phyloP scores from a whole-genome alignment of 2,329 filamentous ascomycete genomes.

The Plectosphaerella plurivora region DNA sequence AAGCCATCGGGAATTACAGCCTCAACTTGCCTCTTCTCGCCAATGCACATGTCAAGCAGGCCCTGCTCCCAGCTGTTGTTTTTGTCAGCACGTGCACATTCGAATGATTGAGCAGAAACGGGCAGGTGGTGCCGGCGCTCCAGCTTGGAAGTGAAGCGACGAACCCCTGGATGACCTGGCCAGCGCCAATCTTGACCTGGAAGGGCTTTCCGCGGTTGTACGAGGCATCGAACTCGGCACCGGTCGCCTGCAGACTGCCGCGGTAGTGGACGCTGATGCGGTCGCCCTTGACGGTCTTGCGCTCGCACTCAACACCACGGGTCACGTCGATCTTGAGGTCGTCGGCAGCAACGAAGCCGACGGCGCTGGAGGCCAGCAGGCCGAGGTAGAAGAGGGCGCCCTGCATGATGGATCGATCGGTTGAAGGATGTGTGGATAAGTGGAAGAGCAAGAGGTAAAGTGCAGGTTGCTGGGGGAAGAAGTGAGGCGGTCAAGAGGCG shows the following conservation, averaged over 20 bases:
- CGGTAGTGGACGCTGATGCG: slow-evolving; percentile 83
- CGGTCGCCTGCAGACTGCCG: slow-evolving; percentile 70
- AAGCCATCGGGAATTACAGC: background rate
- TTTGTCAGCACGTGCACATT: background rate
- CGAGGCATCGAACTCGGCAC: slow-evolving; percentile 77
- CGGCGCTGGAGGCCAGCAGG: slow-evolving; percentile 45
- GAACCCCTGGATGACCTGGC: slow-evolving; percentile 85
- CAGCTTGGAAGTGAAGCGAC: slow-evolving; percentile 20
- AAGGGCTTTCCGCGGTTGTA: slow-evolving; percentile 77
- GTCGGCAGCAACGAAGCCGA: slow-evolving; percentile 46
- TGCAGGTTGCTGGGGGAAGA: background rate
- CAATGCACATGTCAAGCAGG: slow-evolving; percentile 88
- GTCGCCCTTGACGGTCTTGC: slow-evolving; percentile 74
- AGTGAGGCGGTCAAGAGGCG: slow-evolving; percentile 2
- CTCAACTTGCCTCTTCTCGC: slow-evolving; percentile 66
- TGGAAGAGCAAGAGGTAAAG: slow-evolving; percentile 3
- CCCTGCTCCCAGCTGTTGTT: slow-evolving; percentile 76
- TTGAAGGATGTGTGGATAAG: slow-evolving; percentile 4
- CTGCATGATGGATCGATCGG: slow-evolving; percentile 39
- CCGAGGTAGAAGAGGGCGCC: slow-evolving; percentile 41
- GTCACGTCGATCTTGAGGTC: slow-evolving; percentile 77
- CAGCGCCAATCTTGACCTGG: slow-evolving; percentile 71
- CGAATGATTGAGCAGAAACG: background rate
- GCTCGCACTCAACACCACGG: slow-evolving; percentile 69
- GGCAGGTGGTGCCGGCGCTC: no score